A percentile compares a stretch with the other conserved stretches of the same genome.
phyloP scores from a whole-genome alignment of 2,329 filamentous ascomycete genomes.

The Fusarium equiseti region DNA sequence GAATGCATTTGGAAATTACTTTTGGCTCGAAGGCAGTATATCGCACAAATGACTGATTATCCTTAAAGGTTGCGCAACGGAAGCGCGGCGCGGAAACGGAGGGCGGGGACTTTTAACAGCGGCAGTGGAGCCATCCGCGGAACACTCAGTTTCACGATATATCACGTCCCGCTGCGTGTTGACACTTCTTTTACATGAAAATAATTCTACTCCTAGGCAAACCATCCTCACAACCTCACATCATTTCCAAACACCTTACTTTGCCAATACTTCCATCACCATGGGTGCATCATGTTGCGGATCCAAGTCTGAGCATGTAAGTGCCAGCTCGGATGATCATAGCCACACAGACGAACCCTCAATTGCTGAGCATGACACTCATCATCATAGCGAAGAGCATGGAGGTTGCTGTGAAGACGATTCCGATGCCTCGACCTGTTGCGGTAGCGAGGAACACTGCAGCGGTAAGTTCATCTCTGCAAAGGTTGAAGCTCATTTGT shows the following conservation, averaged over 20 bases:
- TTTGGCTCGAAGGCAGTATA: no score
- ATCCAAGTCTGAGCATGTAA: background rate
- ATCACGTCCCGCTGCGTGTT: background rate
- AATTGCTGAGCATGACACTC: fast-evolving
- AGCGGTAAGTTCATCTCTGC: background rate
- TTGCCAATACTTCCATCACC: background rate
- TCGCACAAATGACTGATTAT: background rate
- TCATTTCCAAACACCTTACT: fast-evolving
- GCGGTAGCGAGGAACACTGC: conserved; percentile 14
- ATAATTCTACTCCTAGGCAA: background rate
- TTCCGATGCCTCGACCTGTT: conserved; percentile 5
- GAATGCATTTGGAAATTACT: no score
- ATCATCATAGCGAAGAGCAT: background rate
- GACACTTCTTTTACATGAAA: background rate
- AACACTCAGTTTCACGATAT: background rate
- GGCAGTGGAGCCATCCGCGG: conserved; percentile 9
- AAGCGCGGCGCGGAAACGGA: conserved; percentile 19
- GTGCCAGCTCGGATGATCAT: background rate
- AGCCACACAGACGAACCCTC: fast-evolving
- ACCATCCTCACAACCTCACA: background rate
- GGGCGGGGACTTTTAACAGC: conserved; percentile 10
- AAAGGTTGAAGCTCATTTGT: no score
- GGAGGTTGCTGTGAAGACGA: conserved; percentile 1
- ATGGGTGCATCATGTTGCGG: conserved; percentile 21
- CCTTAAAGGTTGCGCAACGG: no score